phyloP scores from a whole-genome alignment of 176 grass and related monocot genomes.

The Avena sativa region DNA sequence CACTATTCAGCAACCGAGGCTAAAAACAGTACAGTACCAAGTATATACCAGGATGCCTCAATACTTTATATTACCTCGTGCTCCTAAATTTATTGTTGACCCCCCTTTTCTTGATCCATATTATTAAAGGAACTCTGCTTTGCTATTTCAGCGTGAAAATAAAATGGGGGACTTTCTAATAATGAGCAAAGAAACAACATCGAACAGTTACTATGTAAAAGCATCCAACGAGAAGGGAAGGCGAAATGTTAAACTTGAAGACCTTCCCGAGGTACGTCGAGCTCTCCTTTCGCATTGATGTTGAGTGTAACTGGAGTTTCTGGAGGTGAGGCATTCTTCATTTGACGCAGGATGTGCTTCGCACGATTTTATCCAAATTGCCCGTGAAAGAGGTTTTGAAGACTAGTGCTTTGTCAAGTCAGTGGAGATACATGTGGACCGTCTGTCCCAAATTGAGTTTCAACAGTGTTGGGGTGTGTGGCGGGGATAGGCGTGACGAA shows the following conservation, averaged over 20 bases:
- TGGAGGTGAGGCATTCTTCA: neutral
- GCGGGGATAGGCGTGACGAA: neutral
- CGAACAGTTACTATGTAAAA: neutral
- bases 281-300: neutral
- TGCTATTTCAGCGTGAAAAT: neutral
- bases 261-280: neutral
- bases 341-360: neutral
- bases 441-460: neutral
- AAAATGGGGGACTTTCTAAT: neutral
- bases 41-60: no score
- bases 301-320: neutral
- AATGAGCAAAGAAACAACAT: neutral
- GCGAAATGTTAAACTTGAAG: neutral
- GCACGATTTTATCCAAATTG: neutral
- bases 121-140: neutral
- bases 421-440: neutral
- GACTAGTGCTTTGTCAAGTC: constrained; percentile 2
- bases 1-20: no score
- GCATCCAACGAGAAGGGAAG: neutral
- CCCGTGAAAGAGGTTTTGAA: neutral
- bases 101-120: neutral
- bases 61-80: neutral
- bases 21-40: no score
- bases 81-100: neutral
- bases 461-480: neutral